Base-by-base conservation (phyloP, 108 stramenopile genomes). In the Parmales sp. region DNA sequence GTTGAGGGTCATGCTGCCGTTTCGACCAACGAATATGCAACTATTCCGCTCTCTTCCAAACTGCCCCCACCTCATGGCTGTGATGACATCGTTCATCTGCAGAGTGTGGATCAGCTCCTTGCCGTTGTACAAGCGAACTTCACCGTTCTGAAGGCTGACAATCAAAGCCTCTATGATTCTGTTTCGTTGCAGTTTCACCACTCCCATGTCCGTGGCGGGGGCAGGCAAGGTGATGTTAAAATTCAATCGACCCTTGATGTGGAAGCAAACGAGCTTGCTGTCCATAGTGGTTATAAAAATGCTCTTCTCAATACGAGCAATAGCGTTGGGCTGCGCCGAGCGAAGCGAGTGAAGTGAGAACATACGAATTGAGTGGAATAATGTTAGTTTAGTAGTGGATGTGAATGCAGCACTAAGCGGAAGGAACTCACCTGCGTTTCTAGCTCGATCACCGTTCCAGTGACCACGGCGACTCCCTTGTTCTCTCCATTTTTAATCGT, bases 221-320 rank as follows among this genome's bases (percentile, higher is more conserved):
- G 74, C 69, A 2, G 74, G 69, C 78, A 78, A 34, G 36, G 29
- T 38, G 38, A 81, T 22, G 8, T 63, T 65, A 68, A 39, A 76
- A 39, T 66, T 39, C 72, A 76, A 76, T 23, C 76, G 45, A 1
- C 80, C 80, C 71, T 81, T 83, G 45, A 72, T 20, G 64, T 51
- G 71, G 64, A 54, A 84, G 36, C 66, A 77, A 49, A 69, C 70
- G 4, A 84, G 44, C 41, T n/a, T 38, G 4, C 45, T 20, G 44
- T 82, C 79, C 65, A 73, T 77, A 22, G 78, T 79, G 37, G 81
- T 81, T 8, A 77, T 75, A 70, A 70, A 75, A 26, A 84, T 41
- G 60, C 45, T 60, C 37, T 69, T 67, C 0, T 66, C 79, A 23
- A 70, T 64, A 26, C 77, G 46, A 16, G 64, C 81, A 2, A 84